Evolutionary conservation across 305 asterid species (phyloP).

Genomic region (Petunia hybrid): DNA sequence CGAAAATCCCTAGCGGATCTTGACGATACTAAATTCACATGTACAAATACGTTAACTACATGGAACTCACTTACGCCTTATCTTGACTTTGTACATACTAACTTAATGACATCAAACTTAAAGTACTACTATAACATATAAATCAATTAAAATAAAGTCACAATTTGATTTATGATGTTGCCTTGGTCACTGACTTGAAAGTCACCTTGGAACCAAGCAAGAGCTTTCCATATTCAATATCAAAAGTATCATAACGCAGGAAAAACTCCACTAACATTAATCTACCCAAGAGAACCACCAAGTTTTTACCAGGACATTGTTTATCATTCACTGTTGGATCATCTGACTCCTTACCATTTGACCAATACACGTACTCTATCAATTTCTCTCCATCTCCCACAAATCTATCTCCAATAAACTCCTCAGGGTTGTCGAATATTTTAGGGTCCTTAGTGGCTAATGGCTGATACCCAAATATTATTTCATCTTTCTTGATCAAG

Average conservation of each 20-base stretch:
- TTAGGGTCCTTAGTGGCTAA: constrained; percentile 56
- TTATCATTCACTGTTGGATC: constrained; percentile 47
- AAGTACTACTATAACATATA: no score
- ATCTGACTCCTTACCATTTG: constrained; percentile 54
- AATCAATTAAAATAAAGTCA: not conserved
- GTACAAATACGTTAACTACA: no score
- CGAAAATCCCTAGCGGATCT: not conserved
- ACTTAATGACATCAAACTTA: no score
- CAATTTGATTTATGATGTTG: constrained; percentile 18
- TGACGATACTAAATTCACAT: no score
- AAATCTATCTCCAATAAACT: constrained; percentile 55
- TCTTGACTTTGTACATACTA: no score
- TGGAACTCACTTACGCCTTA: no score
- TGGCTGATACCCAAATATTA: constrained; percentile 60
- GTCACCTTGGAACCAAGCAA: constrained; percentile 54
- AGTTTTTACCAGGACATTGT: constrained; percentile 60
- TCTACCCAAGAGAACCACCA: constrained; percentile 54
- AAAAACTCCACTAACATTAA: constrained; percentile 56
- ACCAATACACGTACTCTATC: constrained; percentile 56
- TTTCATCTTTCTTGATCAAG: constrained; percentile 57
- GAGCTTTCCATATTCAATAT: constrained; percentile 41
- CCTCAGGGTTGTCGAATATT: constrained; percentile 40
- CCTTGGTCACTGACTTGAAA: constrained; percentile 49
- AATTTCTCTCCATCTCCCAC: constrained; percentile 54
- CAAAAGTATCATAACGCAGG: constrained; percentile 53